These are phyloP conservation scores for Aureobasidium namibiae DNA, from an alignment of 2,329 filamentous ascomycete genomes.

Conservation along the genomic window DNA sequence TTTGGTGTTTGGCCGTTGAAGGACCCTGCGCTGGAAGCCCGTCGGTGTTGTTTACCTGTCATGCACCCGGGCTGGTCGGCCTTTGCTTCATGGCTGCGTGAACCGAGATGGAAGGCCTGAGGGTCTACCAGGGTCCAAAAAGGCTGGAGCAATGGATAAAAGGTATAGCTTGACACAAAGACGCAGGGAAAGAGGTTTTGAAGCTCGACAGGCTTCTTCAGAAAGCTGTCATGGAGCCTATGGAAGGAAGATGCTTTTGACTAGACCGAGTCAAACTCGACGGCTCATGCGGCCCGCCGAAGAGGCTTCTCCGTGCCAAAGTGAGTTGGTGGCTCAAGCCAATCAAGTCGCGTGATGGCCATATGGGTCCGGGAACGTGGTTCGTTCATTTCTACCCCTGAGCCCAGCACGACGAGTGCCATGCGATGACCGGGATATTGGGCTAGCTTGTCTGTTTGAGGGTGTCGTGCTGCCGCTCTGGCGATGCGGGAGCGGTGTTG, in stretches of 20 bases:
- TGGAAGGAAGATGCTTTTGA: background rate
- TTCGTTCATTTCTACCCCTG: constrained; percentile 10
- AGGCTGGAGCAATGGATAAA: background rate
- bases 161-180: background rate
- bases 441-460: background rate
- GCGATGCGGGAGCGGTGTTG: background rate
- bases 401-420: constrained; percentile 1
- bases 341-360: constrained; percentile 1
- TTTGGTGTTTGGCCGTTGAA: background rate
- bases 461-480: background rate
- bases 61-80: background rate
- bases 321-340: background rate
- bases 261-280: background rate
- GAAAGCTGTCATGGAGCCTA: background rate
- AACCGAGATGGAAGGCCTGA: background rate
- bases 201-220: background rate
- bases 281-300: constrained; percentile 6
- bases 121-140: background rate
- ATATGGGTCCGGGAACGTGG: constrained; percentile 9
- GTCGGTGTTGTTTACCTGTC: background rate
- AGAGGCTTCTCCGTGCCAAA: background rate
- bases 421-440: background rate
- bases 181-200: background rate
- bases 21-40: background rate
- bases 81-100: background rate